phyloP scores from a whole-genome alignment of 129 eudicot species.

The Lactuca sativa region DNA sequence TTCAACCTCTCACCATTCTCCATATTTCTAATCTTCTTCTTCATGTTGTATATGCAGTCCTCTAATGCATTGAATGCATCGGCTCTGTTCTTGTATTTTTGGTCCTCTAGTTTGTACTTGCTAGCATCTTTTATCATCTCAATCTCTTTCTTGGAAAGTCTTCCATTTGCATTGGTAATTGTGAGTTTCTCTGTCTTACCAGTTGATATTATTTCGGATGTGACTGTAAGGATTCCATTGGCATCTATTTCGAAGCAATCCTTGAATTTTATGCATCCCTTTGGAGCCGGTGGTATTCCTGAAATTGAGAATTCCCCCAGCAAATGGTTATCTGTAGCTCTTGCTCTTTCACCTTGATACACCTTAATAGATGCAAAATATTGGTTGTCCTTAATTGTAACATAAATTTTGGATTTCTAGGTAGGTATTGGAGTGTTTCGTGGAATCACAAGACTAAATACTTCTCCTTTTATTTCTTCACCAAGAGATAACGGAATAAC shows the following conservation, averaged over 20 bases:
- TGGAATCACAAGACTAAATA: conserved; percentile 6
- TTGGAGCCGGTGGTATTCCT: conserved; percentile 19
- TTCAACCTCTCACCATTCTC: neutral
- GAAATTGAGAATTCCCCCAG: neutral
- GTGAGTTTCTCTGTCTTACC: conserved; percentile 11
- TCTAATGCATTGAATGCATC: conserved; percentile 10
- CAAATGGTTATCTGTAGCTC: conserved; percentile 4
- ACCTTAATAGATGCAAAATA: neutral
- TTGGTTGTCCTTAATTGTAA: neutral
- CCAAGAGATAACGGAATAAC: conserved; percentile 26
- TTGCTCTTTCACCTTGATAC: conserved; percentile 20
- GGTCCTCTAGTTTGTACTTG: conserved; percentile 14
- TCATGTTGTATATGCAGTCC: conserved; percentile 10
- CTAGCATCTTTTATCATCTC: conserved; percentile 16
- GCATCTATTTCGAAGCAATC: conserved; percentile 1
- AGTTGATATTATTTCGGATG: conserved; percentile 1
- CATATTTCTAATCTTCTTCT: neutral
- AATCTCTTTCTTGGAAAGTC: conserved; percentile 15
- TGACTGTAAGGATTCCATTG: conserved; percentile 9
- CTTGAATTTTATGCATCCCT: neutral
- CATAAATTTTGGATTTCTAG: neutral
- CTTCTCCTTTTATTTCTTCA: neutral
- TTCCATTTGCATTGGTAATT: conserved; percentile 10
- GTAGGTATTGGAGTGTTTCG: conserved; percentile 17
- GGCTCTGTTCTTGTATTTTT: conserved; percentile 7